Base-by-base conservation (phyloP, 1,139 yeast species). In the Kodamaea alishanica region DNA sequence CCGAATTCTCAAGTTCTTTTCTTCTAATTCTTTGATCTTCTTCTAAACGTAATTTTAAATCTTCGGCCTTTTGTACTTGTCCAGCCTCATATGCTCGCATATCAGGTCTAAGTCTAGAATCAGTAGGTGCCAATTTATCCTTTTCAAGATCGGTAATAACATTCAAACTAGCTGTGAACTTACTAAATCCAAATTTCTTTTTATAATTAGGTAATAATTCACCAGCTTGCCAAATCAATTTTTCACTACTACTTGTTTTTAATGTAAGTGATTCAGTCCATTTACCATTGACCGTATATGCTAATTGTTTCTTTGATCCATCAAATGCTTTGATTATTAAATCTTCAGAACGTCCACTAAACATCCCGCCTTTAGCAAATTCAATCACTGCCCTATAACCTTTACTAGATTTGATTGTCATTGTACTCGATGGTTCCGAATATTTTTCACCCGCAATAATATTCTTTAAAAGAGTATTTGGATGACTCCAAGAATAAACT, bases 401-500 rank as follows among this genome's bases (percentile, higher is more conserved):
- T 11, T 66, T 67, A 2, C 88, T 77, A 3, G 92, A 79, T 37
- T 76, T 75, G 5, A 92, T 72, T 0, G 83, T 78, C 47, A 88
- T 70, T 2, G 80, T 61, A 7, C 88, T 84, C 2, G 75, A 70
- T 2, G 98, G 98, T 57, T 92, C 98, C n/a, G 88, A 71, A 58
- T 89, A 92, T 58, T 88, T 85, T 53, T 92, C 97, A 25, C 98
- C 98, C 3, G 97, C 96, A 54, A 92, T 81, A 39, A 92, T 73
- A 55, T 90, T 90, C 52, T 92, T 83, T 54, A 92, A 66, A 55
- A 87, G 73, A 0, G 95, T 81, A 1, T 86, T 79, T 7, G 98
- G 97, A 50, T 84, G 92, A 12, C 67, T 59, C 92, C 95, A 92
- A 44, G 79, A 77, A 55, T 80, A 86, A 5, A 73, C 70, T 52